Evolutionary conservation across 139 green algal genomes (phyloP).

Genomic region (Closterium sp.): DNA sequence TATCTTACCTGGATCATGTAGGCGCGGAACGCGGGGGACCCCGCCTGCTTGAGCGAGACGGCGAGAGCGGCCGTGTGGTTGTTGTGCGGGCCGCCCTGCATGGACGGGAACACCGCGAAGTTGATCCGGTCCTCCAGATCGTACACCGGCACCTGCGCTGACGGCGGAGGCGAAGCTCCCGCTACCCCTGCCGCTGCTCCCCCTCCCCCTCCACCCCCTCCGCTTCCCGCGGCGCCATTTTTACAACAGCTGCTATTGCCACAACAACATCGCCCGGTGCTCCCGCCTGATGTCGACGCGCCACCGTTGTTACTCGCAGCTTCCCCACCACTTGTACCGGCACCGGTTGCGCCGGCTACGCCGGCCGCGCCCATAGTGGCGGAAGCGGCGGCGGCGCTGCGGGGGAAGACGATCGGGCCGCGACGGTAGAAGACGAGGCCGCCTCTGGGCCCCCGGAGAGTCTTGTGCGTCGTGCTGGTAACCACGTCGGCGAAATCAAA

Average conservation of each 20-base stretch:
- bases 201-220: background rate
- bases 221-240: background rate
- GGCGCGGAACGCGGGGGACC: conserved; percentile 7
- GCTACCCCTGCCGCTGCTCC: background rate
- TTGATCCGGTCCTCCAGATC: conserved; percentile 85
- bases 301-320: background rate
- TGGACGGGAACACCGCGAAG: conserved; percentile 81
- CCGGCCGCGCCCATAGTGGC: background rate
- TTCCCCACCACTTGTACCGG: background rate
- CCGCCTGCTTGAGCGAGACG: conserved; percentile 74
- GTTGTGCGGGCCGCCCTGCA: conserved; percentile 87
- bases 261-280: conserved; percentile 58
- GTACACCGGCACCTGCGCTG: conserved; percentile 12
- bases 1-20: conserved; percentile 66
- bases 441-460: conserved; percentile 68
- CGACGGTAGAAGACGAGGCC: conserved; percentile 84
- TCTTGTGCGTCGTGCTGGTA: conserved; percentile 88
- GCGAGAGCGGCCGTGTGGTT: conserved; percentile 83
- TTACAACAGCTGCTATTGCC: conserved; percentile 15
- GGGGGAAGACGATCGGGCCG: conserved; percentile 35
- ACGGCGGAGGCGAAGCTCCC: background rate
- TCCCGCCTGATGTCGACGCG: conserved; percentile 57
- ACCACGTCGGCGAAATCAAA: conserved; percentile 82
- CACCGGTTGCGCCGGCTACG: no score
- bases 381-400: background rate